Percentiles rank a stretch among this genome's conserved stretches.
phyloP scores from a whole-genome alignment of 208 protist genomes.

The Acanthamoeba triangularis region DNA sequence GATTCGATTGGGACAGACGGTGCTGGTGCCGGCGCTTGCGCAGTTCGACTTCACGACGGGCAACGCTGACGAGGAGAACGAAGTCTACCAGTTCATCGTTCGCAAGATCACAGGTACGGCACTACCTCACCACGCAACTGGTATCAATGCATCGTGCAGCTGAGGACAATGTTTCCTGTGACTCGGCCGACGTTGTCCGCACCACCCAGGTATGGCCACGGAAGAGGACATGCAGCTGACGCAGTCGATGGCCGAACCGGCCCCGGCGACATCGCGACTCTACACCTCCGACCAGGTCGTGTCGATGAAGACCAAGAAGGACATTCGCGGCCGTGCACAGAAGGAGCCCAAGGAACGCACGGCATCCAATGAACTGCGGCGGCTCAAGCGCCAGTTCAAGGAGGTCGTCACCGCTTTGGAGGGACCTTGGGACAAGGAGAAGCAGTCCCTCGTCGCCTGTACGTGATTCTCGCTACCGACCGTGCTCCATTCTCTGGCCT shows the following conservation, averaged over 20 bases:
- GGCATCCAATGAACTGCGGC: constrained; percentile 3
- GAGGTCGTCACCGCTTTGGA: constrained; percentile 56
- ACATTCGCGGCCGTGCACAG: background rate
- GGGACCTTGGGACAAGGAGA: constrained; percentile 63
- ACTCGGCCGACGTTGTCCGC: background rate
- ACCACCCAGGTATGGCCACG: constrained; percentile 45
- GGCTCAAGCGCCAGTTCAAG: constrained; percentile 63
- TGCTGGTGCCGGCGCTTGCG: constrained; percentile 42
- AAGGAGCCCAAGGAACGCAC: background rate
- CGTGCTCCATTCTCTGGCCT: background rate
- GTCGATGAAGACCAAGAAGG: constrained; percentile 21
- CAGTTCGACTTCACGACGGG: constrained; percentile 58
- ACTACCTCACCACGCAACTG: too few relatives aligned
- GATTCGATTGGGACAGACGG: background rate
- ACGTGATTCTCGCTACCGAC: background rate
- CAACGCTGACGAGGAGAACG: constrained; percentile 58
- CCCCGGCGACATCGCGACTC: background rate
- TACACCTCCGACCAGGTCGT: constrained; percentile 20
- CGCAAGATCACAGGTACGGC: background rate
- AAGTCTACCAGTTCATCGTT: constrained; percentile 66
- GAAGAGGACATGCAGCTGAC: constrained; percentile 53
- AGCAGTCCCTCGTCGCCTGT: constrained; percentile 52
- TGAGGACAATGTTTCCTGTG: background rate
- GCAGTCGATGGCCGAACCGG: background rate
- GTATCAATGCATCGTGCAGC: background rate